Conservation (phyloP, 345 rosid species). For the Eutrema japonicum region DNA sequence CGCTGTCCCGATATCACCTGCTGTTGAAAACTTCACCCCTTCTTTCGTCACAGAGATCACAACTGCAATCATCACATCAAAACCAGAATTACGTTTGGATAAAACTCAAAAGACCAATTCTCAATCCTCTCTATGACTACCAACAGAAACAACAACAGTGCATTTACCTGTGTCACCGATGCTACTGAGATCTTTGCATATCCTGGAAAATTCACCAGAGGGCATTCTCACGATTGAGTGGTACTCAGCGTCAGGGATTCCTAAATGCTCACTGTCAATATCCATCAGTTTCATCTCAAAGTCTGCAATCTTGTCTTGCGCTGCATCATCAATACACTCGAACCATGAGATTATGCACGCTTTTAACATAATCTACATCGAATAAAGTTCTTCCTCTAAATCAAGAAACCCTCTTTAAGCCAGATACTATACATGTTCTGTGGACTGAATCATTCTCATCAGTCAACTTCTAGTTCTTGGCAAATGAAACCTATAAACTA, state of each 20-base stretch:
- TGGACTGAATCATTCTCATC: background rate
- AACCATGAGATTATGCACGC: constrained; percentile 4
- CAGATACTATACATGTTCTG: background rate
- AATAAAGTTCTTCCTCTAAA: background rate
- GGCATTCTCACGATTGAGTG: constrained; percentile 98
- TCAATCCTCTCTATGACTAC: background rate
- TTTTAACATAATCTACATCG: background rate
- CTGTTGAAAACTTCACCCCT: constrained; percentile 95
- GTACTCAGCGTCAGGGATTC: constrained; percentile 97
- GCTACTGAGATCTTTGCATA: constrained; percentile 85
- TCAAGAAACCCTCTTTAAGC: background rate
- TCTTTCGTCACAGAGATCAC: constrained; percentile 96
- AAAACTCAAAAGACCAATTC: background rate
- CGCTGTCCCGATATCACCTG: constrained; percentile 96
- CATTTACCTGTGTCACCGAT: constrained; percentile 87
- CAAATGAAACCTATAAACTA: background rate
- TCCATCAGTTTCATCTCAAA: constrained; percentile 99
- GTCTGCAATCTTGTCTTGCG: constrained; percentile 93
- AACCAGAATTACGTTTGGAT: background rate
- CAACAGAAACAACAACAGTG: background rate
- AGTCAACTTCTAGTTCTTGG: background rate
- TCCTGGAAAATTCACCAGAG: constrained; percentile 85
- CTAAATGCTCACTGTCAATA: constrained; percentile 97
- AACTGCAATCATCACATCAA: constrained; percentile 50
- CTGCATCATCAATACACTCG: constrained; percentile 44